Conservation (phyloP, 108 stramenopile genomes). For the Skeletonema grethae region DNA sequence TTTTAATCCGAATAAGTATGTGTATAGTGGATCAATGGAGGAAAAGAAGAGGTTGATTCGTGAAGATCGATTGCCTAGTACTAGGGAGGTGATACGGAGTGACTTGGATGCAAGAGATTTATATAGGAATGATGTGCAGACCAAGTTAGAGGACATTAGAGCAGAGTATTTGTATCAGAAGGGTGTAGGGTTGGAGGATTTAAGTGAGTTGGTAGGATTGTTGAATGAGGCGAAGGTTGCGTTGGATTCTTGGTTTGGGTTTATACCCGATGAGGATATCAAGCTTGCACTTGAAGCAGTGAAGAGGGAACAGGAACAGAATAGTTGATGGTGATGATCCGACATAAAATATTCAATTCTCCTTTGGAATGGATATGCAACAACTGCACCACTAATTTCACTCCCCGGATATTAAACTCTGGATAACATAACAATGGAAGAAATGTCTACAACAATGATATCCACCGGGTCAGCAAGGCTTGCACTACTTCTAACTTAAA, state of each 20-base stretch:
- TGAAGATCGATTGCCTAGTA: conserved; percentile 61
- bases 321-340: not conserved
- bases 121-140: conserved; percentile 68
- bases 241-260: conserved; percentile 66
- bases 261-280: conserved; percentile 63
- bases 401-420: too few relatives aligned
- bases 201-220: conserved; percentile 28
- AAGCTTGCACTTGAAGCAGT: conserved; percentile 50
- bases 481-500: too few relatives aligned
- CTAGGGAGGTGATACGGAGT: conserved; percentile 66
- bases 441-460: too few relatives aligned
- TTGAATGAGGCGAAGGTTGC: conserved; percentile 49
- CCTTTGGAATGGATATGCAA: too few relatives aligned
- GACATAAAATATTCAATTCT: too few relatives aligned
- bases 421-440: too few relatives aligned
- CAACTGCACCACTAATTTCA: too few relatives aligned
- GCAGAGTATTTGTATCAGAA: conserved; percentile 61
- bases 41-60: conserved; percentile 57
- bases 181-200: conserved; percentile 30
- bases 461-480: too few relatives aligned
- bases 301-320: conserved; percentile 22
- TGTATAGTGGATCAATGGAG: conserved; percentile 37
- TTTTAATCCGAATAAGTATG: conserved; percentile 43
- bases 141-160: conserved; percentile 66
- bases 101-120: conserved; percentile 83